Evolutionary conservation across 2,329 filamentous ascomycete genomes (phyloP).

Genomic region (Harringtonia lauricola): DNA sequence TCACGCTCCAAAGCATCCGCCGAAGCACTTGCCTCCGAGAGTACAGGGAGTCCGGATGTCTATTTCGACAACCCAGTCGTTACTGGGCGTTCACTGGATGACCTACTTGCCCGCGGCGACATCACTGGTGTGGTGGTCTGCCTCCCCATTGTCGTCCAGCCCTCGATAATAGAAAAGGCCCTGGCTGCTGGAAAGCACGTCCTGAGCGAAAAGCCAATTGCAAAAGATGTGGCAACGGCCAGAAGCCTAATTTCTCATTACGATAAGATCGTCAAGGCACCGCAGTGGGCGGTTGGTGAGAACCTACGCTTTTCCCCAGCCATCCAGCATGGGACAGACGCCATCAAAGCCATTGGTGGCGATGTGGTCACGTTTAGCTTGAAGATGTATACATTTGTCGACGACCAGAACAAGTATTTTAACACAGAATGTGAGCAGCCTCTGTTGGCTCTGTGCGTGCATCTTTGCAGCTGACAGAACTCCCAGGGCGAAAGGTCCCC

Average conservation of each 20-base stretch:
- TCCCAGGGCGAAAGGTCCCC: conserved; percentile 47
- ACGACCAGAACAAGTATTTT: conserved; percentile 31
- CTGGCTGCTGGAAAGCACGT: conserved; percentile 57
- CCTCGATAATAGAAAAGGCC: conserved; percentile 44
- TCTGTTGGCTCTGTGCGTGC: too few species aligned
- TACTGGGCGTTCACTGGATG: conserved; percentile 24
- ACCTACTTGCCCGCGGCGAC: conserved; percentile 37
- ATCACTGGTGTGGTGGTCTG: conserved; percentile 43
- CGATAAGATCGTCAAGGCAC: conserved; percentile 18
- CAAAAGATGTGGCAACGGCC: conserved; percentile 32
- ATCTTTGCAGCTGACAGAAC: too few species aligned
- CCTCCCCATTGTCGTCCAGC: conserved; percentile 51
- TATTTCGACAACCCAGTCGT: conserved; percentile 40
- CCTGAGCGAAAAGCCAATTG: conserved; percentile 57
- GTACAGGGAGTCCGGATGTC: conserved; percentile 25
- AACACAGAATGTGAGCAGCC: too few species aligned
- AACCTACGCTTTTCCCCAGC: conserved; percentile 48
- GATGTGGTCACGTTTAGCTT: conserved; percentile 23
- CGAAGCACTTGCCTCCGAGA: conserved; percentile 7
- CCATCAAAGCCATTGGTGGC: conserved; percentile 15
- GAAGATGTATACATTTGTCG: conserved; percentile 31
- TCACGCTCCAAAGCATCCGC: conserved; percentile 50
- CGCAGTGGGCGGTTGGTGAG: conserved; percentile 50
- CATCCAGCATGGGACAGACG: conserved; percentile 10
- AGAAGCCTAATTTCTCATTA: conserved; percentile 18